phyloP scores from a whole-genome alignment of 768 basidiomycete genomes.

The Hemileccinum impolitum region DNA sequence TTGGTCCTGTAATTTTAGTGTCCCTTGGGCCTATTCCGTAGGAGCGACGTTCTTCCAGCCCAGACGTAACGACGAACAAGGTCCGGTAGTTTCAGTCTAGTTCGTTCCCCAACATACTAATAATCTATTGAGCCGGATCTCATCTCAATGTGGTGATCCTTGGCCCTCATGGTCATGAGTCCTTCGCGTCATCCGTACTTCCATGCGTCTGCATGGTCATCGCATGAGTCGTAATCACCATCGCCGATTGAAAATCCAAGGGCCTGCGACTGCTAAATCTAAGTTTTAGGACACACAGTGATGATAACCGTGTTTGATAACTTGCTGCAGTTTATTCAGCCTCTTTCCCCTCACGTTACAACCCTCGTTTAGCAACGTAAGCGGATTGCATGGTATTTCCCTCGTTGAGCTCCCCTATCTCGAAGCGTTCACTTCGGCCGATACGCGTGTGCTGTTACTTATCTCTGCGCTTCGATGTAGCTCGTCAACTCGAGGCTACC shows the following conservation, averaged over 20 bases:
- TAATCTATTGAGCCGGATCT: background rate
- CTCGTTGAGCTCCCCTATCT: background rate
- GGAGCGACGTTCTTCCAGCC: background rate
- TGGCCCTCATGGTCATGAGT: background rate
- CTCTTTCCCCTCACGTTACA: slow-evolving; percentile 1
- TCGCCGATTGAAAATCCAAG: no score
- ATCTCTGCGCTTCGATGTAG: background rate
- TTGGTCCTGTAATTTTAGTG: background rate
- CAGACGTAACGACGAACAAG: background rate
- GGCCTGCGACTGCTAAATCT: slow-evolving; percentile 12
- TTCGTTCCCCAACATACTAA: background rate
- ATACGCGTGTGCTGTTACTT: background rate
- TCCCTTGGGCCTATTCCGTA: background rate
- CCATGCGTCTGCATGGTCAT: background rate
- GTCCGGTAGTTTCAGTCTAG: background rate
- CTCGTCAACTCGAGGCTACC: no score
- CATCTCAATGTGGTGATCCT: slow-evolving; percentile 1
- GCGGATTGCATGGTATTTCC: background rate
- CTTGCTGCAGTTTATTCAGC: background rate
- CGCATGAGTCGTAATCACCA: background rate
- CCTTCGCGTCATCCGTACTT: background rate
- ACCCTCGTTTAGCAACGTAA: slow-evolving; percentile 11
- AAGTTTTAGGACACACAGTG: slow-evolving; percentile 11
- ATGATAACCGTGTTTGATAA: background rate
- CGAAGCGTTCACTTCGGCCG: background rate